A percentile compares a stretch with the other conserved stretches of the same genome.
These are phyloP conservation scores for Xylariaceae sp. DNA, from an alignment of 2,329 filamentous ascomycete genomes.

Conservation along the genomic window DNA sequence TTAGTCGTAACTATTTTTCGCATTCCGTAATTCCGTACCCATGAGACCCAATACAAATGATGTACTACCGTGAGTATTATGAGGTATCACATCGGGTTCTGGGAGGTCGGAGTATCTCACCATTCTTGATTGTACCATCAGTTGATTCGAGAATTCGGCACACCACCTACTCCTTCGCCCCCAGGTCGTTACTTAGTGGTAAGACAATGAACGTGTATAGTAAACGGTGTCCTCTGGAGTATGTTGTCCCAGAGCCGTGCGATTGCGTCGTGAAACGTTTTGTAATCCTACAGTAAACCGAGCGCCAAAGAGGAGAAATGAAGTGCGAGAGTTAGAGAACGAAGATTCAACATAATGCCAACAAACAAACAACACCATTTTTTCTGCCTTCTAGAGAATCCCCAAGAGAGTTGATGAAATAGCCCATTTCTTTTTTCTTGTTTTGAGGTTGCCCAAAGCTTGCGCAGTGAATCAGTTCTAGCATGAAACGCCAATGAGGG, in stretches of 20 bases:
- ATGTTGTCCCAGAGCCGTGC: constrained; percentile 1
- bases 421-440: constrained; percentile 1
- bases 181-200: constrained; percentile 1
- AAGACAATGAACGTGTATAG: not conserved
- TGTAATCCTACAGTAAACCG: constrained; percentile 11
- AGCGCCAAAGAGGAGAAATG: constrained; percentile 17
- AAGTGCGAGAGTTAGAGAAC: constrained; percentile 16
- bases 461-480: constrained; percentile 18
- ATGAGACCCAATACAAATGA: not conserved
- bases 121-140: constrained; percentile 1
- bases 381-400: constrained; percentile 4
- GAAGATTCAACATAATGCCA: constrained; percentile 16
- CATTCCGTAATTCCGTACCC: not conserved
- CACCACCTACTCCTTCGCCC: not conserved
- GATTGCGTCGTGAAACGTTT: constrained; percentile 12
- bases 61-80: not conserved
- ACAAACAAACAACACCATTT: constrained; percentile 10
- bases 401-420: not conserved
- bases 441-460: constrained; percentile 14
- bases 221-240: constrained; percentile 3
- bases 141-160: constrained; percentile 8
- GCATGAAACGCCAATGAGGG: constrained; percentile 16
- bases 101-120: constrained; percentile 11
- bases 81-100: constrained; percentile 2
- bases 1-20: not conserved